Percentiles rank a stretch among this genome's conserved stretches.
phyloP scores from a whole-genome alignment of 2,329 filamentous ascomycete species.

The Erysiphe pulchra region DNA sequence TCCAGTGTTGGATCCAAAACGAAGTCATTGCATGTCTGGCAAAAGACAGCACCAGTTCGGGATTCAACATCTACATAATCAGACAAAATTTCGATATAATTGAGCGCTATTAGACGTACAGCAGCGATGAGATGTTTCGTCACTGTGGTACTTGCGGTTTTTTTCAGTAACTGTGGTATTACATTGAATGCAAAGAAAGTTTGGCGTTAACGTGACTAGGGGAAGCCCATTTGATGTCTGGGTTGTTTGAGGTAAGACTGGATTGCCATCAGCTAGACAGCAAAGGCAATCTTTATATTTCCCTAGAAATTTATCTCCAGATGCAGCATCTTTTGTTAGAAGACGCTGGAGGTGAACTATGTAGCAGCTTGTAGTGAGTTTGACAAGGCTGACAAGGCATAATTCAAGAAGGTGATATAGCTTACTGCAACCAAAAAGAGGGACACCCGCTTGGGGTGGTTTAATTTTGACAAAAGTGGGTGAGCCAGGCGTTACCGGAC shows the following conservation, averaged over 20 bases:
- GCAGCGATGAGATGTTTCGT: constrained; percentile 44
- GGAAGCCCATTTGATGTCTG: constrained; percentile 29
- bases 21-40: constrained; percentile 59
- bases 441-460: constrained; percentile 28
- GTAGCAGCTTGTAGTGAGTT: constrained; percentile 1
- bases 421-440: constrained; percentile 39
- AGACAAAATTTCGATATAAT: constrained; percentile 1
- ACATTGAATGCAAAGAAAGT: constrained; percentile 51
- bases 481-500: constrained; percentile 11
- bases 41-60: constrained; percentile 47
- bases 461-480: constrained; percentile 24
- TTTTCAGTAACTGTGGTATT: constrained; percentile 40
- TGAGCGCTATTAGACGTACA: constrained; percentile 22
- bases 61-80: constrained; percentile 48
- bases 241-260: constrained; percentile 38
- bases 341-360: constrained; percentile 49
- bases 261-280: constrained; percentile 41
- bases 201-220: constrained; percentile 36
- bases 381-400: constrained; percentile 3
- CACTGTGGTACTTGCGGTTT: constrained; percentile 39
- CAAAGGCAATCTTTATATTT: constrained; percentile 43
- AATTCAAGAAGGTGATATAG: background rate
- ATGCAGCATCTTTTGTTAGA: constrained; percentile 32
- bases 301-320: constrained; percentile 29
- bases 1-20: constrained; percentile 65